phyloP scores from a whole-genome alignment of 805 yeast genomes.

The Candida succiphila region DNA sequence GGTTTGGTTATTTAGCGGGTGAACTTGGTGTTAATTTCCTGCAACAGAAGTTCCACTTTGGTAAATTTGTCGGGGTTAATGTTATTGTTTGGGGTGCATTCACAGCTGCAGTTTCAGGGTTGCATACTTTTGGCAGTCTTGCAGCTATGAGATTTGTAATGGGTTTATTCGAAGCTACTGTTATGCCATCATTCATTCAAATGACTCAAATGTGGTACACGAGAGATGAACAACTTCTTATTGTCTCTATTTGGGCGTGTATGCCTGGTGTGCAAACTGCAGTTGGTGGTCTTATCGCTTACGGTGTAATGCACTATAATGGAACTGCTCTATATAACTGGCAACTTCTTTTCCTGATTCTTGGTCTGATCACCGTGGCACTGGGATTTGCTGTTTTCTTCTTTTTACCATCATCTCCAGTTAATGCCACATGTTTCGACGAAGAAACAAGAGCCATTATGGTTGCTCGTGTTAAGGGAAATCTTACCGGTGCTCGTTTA shows the following conservation, averaged over 20 bases:
- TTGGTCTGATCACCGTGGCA: constrained; percentile 48
- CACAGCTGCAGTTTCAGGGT: constrained; percentile 32
- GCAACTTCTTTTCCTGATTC: constrained; percentile 43
- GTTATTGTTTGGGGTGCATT: constrained; percentile 52
- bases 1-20: constrained; percentile 40
- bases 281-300: constrained; percentile 44
- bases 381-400: constrained; percentile 36
- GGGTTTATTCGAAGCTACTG: constrained; percentile 38
- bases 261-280: constrained; percentile 37
- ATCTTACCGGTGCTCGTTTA: constrained; percentile 14
- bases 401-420: constrained; percentile 51
- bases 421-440: constrained; percentile 28
- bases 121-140: constrained; percentile 28
- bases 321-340: background rate
- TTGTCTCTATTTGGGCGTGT: constrained; percentile 31
- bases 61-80: constrained; percentile 34
- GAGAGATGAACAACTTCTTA: constrained; percentile 31
- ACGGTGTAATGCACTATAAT: constrained; percentile 33
- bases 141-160: constrained; percentile 31
- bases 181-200: constrained; percentile 43
- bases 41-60: constrained; percentile 37
- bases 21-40: constrained; percentile 39
- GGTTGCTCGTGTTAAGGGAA: constrained; percentile 17
- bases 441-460: constrained; percentile 24
- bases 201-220: constrained; percentile 38